A percentile compares a stretch with the other conserved stretches of the same genome.
Evolutionary conservation across 345 rosid genomes (phyloP).

Genomic region (Gynandropsis gynandra): DNA sequence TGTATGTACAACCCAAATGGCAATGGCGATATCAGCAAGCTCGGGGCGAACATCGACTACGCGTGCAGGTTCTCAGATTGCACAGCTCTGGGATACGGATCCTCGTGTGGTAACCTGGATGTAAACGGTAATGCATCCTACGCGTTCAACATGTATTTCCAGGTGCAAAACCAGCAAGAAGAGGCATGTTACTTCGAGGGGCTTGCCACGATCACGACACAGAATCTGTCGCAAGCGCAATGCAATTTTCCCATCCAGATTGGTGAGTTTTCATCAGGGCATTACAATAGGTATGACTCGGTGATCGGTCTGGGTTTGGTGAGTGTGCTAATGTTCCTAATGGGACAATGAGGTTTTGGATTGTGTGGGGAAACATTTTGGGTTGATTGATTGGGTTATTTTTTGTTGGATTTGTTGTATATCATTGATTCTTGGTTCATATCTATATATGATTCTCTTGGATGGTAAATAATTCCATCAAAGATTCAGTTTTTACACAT

Average conservation of each 20-base stretch:
- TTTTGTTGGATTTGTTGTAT: conserved; percentile 13
- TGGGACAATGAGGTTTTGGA: too few species aligned
- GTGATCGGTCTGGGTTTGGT: conserved; percentile 20
- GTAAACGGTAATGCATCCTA: conserved; percentile 60
- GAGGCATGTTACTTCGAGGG: conserved; percentile 62
- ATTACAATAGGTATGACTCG: conserved; percentile 14
- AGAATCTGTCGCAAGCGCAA: conserved; percentile 57
- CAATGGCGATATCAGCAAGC: conserved; percentile 48
- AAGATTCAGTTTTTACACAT: too few species aligned
- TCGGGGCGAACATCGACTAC: conserved; percentile 58
- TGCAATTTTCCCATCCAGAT: conserved; percentile 67
- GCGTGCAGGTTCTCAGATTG: conserved; percentile 64
- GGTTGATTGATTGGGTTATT: not conserved
- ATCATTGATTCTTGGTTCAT: conserved; percentile 19
- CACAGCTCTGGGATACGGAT: conserved; percentile 61
- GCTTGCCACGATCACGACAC: conserved; percentile 36
- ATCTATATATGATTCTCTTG: not conserved
- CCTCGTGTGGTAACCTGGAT: conserved; percentile 55
- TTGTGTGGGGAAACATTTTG: not conserved
- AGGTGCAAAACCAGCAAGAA: conserved; percentile 55
- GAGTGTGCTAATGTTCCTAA: conserved; percentile 19
- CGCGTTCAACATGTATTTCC: conserved; percentile 73
- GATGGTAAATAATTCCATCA: not conserved
- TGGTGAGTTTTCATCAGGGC: conserved; percentile 21
- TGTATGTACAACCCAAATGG: conserved; percentile 64